Evolutionary conservation across 768 basidiomycete genomes (phyloP).

Genomic region (Phylloporus rhodoxanthus): DNA sequence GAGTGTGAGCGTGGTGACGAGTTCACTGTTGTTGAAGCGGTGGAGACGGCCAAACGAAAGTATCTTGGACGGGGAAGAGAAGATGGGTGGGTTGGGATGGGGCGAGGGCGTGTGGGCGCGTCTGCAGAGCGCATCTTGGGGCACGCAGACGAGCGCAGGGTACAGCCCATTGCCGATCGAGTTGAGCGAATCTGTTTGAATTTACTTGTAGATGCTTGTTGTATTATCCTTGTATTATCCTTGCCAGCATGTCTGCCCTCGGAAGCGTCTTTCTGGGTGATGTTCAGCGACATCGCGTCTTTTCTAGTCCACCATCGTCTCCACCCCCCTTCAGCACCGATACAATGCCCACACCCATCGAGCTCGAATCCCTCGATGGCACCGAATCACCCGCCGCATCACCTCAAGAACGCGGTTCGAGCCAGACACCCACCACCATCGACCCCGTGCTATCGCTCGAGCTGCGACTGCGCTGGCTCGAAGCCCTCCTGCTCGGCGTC

Average conservation of each 20-base stretch:
- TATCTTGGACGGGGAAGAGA: conserved; percentile 56
- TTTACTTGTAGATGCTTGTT: not conserved
- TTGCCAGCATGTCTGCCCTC: conserved; percentile 44
- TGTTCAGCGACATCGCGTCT: conserved; percentile 56
- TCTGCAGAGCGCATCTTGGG: conserved; percentile 36
- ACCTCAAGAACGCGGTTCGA: conserved; percentile 1
- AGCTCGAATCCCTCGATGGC: conserved; percentile 19
- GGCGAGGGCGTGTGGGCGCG: conserved; percentile 29
- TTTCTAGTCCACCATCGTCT: conserved; percentile 51
- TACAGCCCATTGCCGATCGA: conserved; percentile 74
- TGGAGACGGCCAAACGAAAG: conserved; percentile 72
- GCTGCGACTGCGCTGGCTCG: conserved; percentile 72
- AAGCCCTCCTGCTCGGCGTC: conserved; percentile 67
- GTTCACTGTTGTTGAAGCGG: conserved; percentile 79
- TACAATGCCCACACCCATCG: conserved; percentile 15
- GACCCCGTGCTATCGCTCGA: conserved; percentile 67
- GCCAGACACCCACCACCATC: conserved; percentile 32
- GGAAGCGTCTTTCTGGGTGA: conserved; percentile 83
- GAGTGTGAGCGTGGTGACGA: conserved; percentile 90
- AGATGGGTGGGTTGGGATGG: conserved; percentile 23
- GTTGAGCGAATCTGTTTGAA: conserved; percentile 37
- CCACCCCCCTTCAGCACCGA: conserved; percentile 29
- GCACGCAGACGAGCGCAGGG: conserved; percentile 48
- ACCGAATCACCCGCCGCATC: conserved; percentile 15
- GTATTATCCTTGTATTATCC: not conserved